Evolutionary conservation across 164 flowering plant species (phyloP).

Genomic region (Chimonanthus salicifolius): DNA sequence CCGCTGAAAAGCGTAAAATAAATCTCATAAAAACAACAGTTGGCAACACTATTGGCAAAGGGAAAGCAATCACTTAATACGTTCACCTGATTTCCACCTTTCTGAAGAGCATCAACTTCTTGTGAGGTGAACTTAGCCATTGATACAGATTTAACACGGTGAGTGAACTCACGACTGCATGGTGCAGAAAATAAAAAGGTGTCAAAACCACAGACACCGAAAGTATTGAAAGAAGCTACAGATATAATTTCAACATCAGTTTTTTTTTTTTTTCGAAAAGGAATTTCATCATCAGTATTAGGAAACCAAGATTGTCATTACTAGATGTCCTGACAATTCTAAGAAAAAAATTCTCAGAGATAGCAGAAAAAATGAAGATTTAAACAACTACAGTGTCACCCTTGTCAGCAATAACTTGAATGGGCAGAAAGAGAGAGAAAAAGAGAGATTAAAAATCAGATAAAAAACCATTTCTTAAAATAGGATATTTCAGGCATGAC

Average conservation of each 20-base stretch:
- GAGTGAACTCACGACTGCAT: conserved; percentile 94
- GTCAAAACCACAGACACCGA: neutral
- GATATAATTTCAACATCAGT: neutral
- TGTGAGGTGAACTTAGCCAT: conserved; percentile 91
- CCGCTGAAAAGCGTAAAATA: conserved; percentile 48
- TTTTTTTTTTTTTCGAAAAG: no score
- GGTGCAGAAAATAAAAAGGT: conserved; percentile 5
- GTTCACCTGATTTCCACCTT: conserved; percentile 92
- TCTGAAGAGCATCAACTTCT: conserved; percentile 95
- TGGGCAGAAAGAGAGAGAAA: no score
- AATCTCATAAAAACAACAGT: conserved; percentile 11
- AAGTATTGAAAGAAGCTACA: neutral
- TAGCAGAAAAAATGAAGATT: no score
- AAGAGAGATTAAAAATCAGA: no score
- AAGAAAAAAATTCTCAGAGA: no score
- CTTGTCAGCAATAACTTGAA: no score
- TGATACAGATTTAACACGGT: conserved; percentile 96
- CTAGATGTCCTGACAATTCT: no score
- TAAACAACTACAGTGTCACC: no score
- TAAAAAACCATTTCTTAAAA: no score
- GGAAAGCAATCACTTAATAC: neutral
- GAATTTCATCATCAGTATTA: no score
- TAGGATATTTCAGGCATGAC: no score
- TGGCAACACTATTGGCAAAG: conserved; percentile 5
- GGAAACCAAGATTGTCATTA: no score